These are phyloP conservation scores for Calamus simplicifolius DNA, from an alignment of 176 grass and related monocot species.

Conservation along the genomic window DNA sequence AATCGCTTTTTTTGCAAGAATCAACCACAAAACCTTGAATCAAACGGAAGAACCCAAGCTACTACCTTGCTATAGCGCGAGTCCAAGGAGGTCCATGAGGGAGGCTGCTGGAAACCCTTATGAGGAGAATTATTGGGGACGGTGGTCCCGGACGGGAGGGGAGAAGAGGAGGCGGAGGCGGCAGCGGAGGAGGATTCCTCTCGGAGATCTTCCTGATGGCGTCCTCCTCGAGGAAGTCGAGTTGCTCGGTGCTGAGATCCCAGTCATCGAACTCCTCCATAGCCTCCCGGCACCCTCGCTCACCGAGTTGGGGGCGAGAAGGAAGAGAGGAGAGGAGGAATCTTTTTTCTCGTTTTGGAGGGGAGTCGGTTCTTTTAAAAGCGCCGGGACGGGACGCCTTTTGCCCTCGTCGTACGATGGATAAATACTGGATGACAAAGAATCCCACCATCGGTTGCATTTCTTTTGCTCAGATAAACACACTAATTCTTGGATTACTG, in stretches of 20 bases:
- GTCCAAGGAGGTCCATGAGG: conserved; percentile 33
- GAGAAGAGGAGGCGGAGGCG: conserved; percentile 40
- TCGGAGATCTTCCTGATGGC: conserved; percentile 65
- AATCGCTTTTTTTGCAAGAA: no score
- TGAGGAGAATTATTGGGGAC: conserved; percentile 6
- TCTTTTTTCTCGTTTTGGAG: no score
- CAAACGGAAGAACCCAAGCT: conserved; percentile 3
- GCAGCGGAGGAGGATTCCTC: conserved; percentile 50
- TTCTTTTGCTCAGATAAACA: no score
- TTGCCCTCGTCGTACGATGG: no score
- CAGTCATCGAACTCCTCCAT: conserved; percentile 53
- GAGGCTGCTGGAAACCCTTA: conserved; percentile 25
- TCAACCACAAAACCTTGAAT: not conserved
- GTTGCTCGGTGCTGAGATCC: conserved; percentile 69
- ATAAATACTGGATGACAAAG: no score
- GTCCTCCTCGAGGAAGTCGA: conserved; percentile 75
- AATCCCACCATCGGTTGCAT: no score
- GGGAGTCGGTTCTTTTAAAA: no score
- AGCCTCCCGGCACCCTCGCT: not conserved
- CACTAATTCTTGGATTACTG: no score
- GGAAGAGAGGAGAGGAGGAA: no score
- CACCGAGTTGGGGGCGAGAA: no score
- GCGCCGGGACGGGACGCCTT: no score
- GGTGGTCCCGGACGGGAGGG: conserved; percentile 28
- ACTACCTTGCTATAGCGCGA: conserved; percentile 55